These are phyloP conservation scores for Byssothecium circinans DNA, from an alignment of 2,329 filamentous ascomycete species.

Conservation along the genomic window DNA sequence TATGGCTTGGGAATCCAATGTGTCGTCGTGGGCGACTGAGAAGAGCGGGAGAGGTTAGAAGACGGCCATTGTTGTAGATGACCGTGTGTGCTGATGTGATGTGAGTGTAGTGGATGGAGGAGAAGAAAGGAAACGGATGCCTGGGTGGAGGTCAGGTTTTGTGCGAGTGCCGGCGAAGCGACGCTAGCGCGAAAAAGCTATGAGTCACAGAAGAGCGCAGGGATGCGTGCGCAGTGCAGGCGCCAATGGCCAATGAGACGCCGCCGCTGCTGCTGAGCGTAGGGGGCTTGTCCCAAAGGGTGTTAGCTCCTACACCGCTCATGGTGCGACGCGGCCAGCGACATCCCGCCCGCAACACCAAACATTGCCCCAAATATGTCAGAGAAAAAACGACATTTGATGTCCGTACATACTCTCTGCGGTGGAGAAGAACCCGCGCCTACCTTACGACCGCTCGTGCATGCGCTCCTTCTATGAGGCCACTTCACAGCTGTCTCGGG, in stretches of 20 bases:
- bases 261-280: background rate
- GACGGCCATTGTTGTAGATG: constrained; percentile 44
- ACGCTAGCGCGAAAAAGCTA: background rate
- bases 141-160: constrained; percentile 25
- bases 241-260: background rate
- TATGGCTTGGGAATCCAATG: constrained; percentile 32
- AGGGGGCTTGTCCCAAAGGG: background rate
- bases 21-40: constrained; percentile 32
- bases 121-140: constrained; percentile 34
- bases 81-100: constrained; percentile 22
- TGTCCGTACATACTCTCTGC: background rate
- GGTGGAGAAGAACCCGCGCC: too few relatives aligned
- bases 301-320: background rate
- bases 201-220: background rate
- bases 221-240: too few relatives aligned
- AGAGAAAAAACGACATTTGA: background rate
- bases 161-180: constrained; percentile 6
- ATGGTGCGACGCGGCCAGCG: constrained; percentile 3
- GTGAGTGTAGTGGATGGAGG: constrained; percentile 16
- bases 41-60: constrained; percentile 36
- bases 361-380: background rate
- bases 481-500: background rate
- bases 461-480: background rate
- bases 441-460: too few relatives aligned
- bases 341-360: background rate